Base-by-base conservation (phyloP, 305 asterid genomes). In the Petunia hybrid region DNA sequence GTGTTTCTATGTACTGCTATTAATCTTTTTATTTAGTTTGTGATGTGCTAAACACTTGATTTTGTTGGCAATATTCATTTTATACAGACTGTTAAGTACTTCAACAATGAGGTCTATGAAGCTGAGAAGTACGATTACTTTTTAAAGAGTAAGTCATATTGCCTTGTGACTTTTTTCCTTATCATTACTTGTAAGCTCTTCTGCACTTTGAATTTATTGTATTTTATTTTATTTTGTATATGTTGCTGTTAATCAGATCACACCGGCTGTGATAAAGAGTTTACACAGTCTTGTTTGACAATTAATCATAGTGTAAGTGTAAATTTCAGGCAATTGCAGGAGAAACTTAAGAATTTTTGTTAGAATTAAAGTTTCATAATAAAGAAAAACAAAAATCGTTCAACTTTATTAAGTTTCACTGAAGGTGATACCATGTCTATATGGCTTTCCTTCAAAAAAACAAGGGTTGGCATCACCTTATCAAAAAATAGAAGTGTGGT, bases 11-110 rank as follows among this genome's bases (percentile, higher is more conserved):
- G 41, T 70, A 70, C 60, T 43, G 7, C 59, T 5, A 75, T 71
- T 66, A 56, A 76, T 69, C 59, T 80, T 12, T 82, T 67, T 60
- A 83, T 43, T 79, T 85, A 56, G 35, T 82, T 83, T 68, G 84
- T 81, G 74, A 66, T 70, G 60, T 70, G 60, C 77, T 45, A 70
- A 45, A 45, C 60, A 31, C 42, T 70, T 70, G 43, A 73, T 48
- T 74, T 65, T 81, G 46, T 8, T 53, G 40, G 38, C 53, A 42
- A 31, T 70, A 13, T 31, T 42, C 74, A 56, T 76, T 85, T 63
- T 67, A 86, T 88, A 82, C 91, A 96, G 99, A 96, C 99, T 59
- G 99, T 96, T 85, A 96, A 96, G 89, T 96, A 94, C 90, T 96
- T 94, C 88, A 96, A 96, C 90, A 96, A 96, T 51, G 99, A 96